phyloP scores from a whole-genome alignment of 1,139 yeast species.

The Scheffersomyces insectosa region DNA sequence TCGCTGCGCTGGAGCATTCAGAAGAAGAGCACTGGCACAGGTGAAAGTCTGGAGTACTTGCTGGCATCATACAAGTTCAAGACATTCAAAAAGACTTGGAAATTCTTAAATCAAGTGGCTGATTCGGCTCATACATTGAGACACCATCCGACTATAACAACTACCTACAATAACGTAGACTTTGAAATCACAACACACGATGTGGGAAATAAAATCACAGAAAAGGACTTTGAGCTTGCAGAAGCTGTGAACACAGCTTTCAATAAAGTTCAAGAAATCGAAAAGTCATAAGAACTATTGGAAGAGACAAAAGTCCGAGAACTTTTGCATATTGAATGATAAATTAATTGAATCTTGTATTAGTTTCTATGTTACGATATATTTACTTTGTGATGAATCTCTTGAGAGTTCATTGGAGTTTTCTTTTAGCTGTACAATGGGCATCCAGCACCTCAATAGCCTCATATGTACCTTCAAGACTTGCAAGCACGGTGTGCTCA shows the following conservation, averaged over 20 bases:
- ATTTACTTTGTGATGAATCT: background rate
- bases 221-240: slow-evolving; percentile 63
- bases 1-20: too few species aligned
- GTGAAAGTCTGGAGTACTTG: too few species aligned
- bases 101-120: slow-evolving; percentile 61
- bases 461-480: slow-evolving; percentile 91
- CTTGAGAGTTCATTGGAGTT: slow-evolving; percentile 2
- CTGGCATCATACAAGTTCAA: slow-evolving; percentile 35
- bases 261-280: too few species aligned
- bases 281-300: too few species aligned
- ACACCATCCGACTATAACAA: slow-evolving; percentile 74
- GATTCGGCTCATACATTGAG: slow-evolving; percentile 58
- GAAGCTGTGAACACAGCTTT: slow-evolving; percentile 37
- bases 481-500: slow-evolving; percentile 72
- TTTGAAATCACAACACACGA: slow-evolving; percentile 72
- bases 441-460: slow-evolving; percentile 86
- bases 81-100: slow-evolving; percentile 63
- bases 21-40: too few species aligned
- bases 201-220: slow-evolving; percentile 51
- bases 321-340: too few species aligned
- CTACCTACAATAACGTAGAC: slow-evolving; percentile 61
- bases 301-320: too few species aligned
- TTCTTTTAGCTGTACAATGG: slow-evolving; percentile 60
- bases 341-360: too few species aligned
- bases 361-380: slow-evolving; percentile 5